phyloP scores from a whole-genome alignment of 208 protist species.

The Crithidia acanthocephali region DNA sequence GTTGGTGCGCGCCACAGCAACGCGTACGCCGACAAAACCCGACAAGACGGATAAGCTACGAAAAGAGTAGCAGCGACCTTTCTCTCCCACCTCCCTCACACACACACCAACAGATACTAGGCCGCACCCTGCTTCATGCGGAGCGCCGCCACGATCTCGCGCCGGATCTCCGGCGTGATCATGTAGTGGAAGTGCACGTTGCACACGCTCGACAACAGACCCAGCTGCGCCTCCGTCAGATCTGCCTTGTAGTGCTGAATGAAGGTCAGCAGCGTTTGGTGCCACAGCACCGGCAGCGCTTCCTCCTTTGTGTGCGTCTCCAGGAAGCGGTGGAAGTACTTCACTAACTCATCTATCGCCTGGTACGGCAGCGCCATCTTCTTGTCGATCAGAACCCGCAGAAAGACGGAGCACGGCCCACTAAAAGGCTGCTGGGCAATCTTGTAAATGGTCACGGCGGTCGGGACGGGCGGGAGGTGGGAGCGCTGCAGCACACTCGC shows the following conservation, averaged over 20 bases:
- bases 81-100: not conserved
- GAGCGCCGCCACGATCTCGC: slow-evolving; percentile 69
- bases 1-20: not conserved
- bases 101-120: slow-evolving; percentile 3
- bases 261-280: slow-evolving; percentile 97
- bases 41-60: too few species aligned
- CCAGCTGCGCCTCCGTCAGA: slow-evolving; percentile 76
- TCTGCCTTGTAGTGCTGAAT: slow-evolving; percentile 88
- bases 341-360: slow-evolving; percentile 96
- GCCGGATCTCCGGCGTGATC: slow-evolving; percentile 85
- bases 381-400: slow-evolving; percentile 98
- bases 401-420: slow-evolving; percentile 92
- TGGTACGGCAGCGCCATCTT: slow-evolving; percentile 97
- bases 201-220: slow-evolving; percentile 76
- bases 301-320: slow-evolving; percentile 77
- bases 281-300: slow-evolving; percentile 97
- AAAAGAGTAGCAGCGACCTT: too few species aligned
- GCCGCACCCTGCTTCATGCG: slow-evolving; percentile 32
- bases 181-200: slow-evolving; percentile 89
- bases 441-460: slow-evolving; percentile 95
- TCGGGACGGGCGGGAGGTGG: slow-evolving; percentile 91
- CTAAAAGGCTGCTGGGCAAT: slow-evolving; percentile 94
- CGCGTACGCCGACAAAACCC: not conserved
- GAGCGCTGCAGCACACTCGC: slow-evolving; percentile 93
- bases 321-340: slow-evolving; percentile 95